phyloP scores from a whole-genome alignment of 2,329 filamentous ascomycete genomes.

The Alternaria dauci region DNA sequence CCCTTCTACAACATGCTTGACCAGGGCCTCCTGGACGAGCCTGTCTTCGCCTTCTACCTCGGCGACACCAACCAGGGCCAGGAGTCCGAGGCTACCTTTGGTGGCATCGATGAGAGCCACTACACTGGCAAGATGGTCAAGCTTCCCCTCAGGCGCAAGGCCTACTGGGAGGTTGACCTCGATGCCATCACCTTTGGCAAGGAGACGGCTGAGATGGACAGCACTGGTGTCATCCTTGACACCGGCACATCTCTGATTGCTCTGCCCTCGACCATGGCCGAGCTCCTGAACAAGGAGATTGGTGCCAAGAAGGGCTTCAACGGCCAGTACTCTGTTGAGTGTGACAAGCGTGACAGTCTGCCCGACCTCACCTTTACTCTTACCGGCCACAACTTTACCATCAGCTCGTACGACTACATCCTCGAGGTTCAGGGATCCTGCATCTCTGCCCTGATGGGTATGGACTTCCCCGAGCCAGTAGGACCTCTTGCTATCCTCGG shows the following conservation, averaged over 20 bases:
- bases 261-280: constrained; percentile 87
- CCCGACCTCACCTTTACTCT: constrained; percentile 93
- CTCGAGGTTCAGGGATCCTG: constrained; percentile 94
- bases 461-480: constrained; percentile 82
- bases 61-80: constrained; percentile 74
- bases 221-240: constrained; percentile 96
- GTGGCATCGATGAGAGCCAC: constrained; percentile 84
- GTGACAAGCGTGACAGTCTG: constrained; percentile 79
- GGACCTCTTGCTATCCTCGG: constrained; percentile 95
- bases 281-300: constrained; percentile 97
- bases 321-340: constrained; percentile 95
- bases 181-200: constrained; percentile 90
- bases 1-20: constrained; percentile 97
- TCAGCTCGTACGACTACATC: constrained; percentile 89
- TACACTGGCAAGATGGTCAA: constrained; percentile 87
- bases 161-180: constrained; percentile 99
- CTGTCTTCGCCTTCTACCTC: constrained; percentile 97
- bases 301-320: constrained; percentile 98
- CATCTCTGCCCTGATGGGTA: constrained; percentile 97
- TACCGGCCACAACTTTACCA: constrained; percentile 90
- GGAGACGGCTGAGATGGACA: constrained; percentile 85
- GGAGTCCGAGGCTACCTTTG: constrained; percentile 88
- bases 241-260: constrained; percentile 98
- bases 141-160: constrained; percentile 95
- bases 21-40: constrained; percentile 87